Conservation (phyloP, 352 stramenopile genomes). For the Globisporangium polare region DNA sequence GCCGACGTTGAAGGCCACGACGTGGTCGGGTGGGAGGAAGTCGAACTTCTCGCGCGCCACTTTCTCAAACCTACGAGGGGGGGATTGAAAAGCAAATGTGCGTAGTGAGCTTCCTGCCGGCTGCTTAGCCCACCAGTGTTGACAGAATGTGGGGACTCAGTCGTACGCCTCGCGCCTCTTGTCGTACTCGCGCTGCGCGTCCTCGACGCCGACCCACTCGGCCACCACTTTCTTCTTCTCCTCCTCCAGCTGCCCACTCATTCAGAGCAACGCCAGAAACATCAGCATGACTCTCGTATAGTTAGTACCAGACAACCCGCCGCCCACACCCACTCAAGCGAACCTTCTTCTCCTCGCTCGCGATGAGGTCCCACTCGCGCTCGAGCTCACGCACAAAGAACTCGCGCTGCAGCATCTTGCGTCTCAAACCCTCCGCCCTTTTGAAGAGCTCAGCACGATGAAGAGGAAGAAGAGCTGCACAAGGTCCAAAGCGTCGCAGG, state of each 20-base stretch:
- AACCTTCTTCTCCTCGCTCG: constrained; percentile 61
- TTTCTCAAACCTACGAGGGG: constrained; percentile 55
- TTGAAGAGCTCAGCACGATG: no score
- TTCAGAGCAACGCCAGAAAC: not conserved
- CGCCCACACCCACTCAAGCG: not conserved
- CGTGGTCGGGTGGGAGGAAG: constrained; percentile 43
- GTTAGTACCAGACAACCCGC: not conserved
- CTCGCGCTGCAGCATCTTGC: constrained; percentile 47
- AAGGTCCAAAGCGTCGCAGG: not conserved
- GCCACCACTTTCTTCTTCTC: constrained; percentile 75
- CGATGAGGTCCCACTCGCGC: constrained; percentile 56
- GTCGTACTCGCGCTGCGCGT: constrained; percentile 61
- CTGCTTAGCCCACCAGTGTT: not conserved
- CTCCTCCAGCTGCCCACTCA: constrained; percentile 39
- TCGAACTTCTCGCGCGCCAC: constrained; percentile 44
- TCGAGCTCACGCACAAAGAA: constrained; percentile 50
- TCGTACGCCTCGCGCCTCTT: constrained; percentile 53
- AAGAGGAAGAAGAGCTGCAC: no score
- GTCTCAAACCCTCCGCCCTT: not conserved
- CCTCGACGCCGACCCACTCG: constrained; percentile 66
- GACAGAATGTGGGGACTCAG: not conserved
- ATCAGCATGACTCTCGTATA: not conserved
- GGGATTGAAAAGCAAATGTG: no score
- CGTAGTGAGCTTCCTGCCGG: no score
- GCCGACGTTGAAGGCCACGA: constrained; percentile 72